A percentile compares a stretch with the other conserved stretches of the same genome.
phyloP scores from a whole-genome alignment of 73 alveolate genomes.

The Tetrahymena malaccensis region DNA sequence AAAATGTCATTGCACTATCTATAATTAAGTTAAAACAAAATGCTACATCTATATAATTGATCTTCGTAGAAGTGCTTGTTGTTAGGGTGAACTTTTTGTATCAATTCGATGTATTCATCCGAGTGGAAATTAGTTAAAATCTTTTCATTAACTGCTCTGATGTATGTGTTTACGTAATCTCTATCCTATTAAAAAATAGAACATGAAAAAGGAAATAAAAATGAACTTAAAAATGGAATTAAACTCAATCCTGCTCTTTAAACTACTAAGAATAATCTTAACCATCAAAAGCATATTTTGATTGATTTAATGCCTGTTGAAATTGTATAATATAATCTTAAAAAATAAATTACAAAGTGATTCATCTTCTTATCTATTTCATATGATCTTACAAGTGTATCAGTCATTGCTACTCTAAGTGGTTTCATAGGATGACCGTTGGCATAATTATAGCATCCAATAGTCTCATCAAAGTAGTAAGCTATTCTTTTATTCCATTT shows the following conservation, averaged over 20 bases:
- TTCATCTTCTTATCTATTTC: constrained; percentile 12
- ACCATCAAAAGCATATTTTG: neutral
- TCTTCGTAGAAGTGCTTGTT: constrained; percentile 33
- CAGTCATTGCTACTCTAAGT: constrained; percentile 82
- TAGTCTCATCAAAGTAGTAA: constrained; percentile 84
- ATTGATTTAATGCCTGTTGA: neutral
- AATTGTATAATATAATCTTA: too few species aligned
- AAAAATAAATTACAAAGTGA: neutral
- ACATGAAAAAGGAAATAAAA: neutral
- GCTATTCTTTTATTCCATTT: constrained; percentile 46
- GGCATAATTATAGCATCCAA: constrained; percentile 86
- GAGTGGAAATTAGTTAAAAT: constrained; percentile 35
- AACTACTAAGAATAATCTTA: neutral
- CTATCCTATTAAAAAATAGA: neutral
- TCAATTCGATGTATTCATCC: constrained; percentile 28
- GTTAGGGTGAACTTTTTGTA: constrained; percentile 24
- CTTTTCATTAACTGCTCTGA: constrained; percentile 37
- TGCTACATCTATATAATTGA: constrained; percentile 32
- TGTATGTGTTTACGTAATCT: constrained; percentile 12
- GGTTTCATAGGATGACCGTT: constrained; percentile 98
- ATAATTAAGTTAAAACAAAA: neutral
- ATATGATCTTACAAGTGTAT: constrained; percentile 65
- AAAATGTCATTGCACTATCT: too few species aligned
- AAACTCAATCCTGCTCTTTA: too few species aligned
- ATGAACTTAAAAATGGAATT: neutral